Conservation (phyloP, 2,329 filamentous ascomycete genomes). For the Pyrenophora tritici-repentis region DNA sequence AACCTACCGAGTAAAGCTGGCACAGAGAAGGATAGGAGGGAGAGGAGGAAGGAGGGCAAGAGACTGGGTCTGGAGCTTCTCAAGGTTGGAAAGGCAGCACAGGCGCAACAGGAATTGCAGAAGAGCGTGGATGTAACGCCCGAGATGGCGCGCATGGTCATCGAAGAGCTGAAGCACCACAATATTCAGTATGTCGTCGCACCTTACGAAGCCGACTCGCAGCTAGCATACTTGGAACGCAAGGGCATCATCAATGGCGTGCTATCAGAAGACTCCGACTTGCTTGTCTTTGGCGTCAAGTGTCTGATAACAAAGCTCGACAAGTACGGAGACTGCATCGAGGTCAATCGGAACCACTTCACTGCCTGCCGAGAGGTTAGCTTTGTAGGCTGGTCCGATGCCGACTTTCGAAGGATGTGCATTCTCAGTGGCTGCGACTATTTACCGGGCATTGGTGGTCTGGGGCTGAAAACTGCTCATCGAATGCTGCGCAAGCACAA, state of each 20-base stretch:
- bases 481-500: slow-evolving; percentile 89
- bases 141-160: slow-evolving; percentile 89
- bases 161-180: slow-evolving; percentile 84
- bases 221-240: slow-evolving; percentile 90
- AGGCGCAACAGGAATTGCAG: slow-evolving; percentile 85
- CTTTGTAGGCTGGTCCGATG: slow-evolving; percentile 87
- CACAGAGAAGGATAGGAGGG: slow-evolving; percentile 79
- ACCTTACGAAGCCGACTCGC: slow-evolving; percentile 96
- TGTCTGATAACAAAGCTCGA: slow-evolving; percentile 91
- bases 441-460: slow-evolving; percentile 78
- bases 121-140: slow-evolving; percentile 96
- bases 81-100: slow-evolving; percentile 76
- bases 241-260: slow-evolving; percentile 85
- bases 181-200: slow-evolving; percentile 88
- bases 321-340: slow-evolving; percentile 88
- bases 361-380: slow-evolving; percentile 86
- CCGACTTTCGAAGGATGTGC: slow-evolving; percentile 91
- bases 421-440: slow-evolving; percentile 98
- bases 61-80: slow-evolving; percentile 77
- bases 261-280: slow-evolving; percentile 93
- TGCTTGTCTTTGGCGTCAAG: slow-evolving; percentile 93
- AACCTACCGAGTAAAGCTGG: slow-evolving; percentile 89
- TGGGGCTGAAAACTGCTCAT: slow-evolving; percentile 93
- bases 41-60: slow-evolving; percentile 76
- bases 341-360: slow-evolving; percentile 89